Evolutionary conservation across 768 basidiomycete genomes (phyloP).

Genomic region (Wakefieldia striispora): DNA sequence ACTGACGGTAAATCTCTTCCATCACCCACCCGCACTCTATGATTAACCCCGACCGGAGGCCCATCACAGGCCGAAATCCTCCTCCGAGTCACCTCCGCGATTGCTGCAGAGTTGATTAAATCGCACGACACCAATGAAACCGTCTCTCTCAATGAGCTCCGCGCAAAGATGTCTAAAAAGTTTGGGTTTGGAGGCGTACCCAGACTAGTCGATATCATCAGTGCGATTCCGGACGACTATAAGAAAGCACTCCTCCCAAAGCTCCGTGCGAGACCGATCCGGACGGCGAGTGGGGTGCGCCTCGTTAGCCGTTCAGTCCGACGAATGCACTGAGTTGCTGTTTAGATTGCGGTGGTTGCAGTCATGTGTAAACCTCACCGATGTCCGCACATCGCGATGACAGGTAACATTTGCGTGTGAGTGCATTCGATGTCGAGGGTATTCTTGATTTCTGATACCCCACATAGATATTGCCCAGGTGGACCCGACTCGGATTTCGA

Average conservation of each 20-base stretch:
- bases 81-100: conserved; percentile 88
- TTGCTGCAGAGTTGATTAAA: conserved; percentile 91
- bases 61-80: conserved; percentile 90
- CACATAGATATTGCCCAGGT: conserved; percentile 87
- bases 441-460: conserved; percentile 5
- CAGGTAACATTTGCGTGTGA: conserved; percentile 98
- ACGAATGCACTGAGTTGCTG: neutral
- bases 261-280: conserved; percentile 88
- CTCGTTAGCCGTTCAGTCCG: neutral
- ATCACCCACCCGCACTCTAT: neutral
- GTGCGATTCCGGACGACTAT: conserved; percentile 97
- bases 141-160: conserved; percentile 85
- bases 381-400: conserved; percentile 99
- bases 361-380: conserved; percentile 99
- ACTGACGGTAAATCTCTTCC: conserved; percentile 31
- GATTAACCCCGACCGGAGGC: conserved; percentile 34
- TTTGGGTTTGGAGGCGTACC: conserved; percentile 84
- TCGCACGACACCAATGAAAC: conserved; percentile 75
- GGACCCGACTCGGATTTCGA: conserved; percentile 99
- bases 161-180: conserved; percentile 88
- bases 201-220: conserved; percentile 94
- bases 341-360: conserved; percentile 94
- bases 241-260: conserved; percentile 89
- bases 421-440: conserved; percentile 23
- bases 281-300: conserved; percentile 92